Percentiles rank a stretch among this genome's conserved stretches.
Evolutionary conservation across 192 early-diverging fungal species (phyloP).

Genomic region (Tieghemiomyces parasiticus): DNA sequence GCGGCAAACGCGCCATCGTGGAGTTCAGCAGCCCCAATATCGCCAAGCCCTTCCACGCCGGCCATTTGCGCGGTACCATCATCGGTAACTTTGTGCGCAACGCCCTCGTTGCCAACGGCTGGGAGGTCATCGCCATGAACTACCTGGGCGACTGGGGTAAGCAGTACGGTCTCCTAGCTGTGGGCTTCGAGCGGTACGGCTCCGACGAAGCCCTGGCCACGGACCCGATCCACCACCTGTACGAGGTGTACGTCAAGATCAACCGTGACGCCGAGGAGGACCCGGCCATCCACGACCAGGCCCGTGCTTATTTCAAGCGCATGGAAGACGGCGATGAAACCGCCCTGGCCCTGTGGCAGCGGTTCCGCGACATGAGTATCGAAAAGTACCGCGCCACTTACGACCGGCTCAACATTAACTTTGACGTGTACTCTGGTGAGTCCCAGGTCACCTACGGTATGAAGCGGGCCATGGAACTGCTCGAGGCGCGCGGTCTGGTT

Average conservation of each 20-base stretch:
- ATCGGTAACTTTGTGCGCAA: conserved; percentile 89
- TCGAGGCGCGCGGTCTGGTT: conserved; percentile 55
- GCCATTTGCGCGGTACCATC: conserved; percentile 94
- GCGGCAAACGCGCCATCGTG: conserved; percentile 66
- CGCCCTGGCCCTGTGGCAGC: conserved; percentile 68
- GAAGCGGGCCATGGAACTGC: conserved; percentile 46
- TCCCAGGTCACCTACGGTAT: conserved; percentile 73
- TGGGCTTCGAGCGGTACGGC: conserved; percentile 75
- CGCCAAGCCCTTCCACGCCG: conserved; percentile 97
- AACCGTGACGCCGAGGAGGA: conserved; percentile 59
- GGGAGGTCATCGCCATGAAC: conserved; percentile 86
- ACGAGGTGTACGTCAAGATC: conserved; percentile 81
- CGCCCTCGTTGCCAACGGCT: conserved; percentile 70
- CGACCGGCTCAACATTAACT: conserved; percentile 75
- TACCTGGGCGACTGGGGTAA: conserved; percentile 99
- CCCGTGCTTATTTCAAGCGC: conserved; percentile 79
- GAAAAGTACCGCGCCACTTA: conserved; percentile 87
- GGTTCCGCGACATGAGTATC: conserved; percentile 80
- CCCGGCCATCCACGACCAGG: conserved; percentile 56
- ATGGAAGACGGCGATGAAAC: conserved; percentile 89
- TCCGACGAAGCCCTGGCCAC: conserved; percentile 55
- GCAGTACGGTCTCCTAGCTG: conserved; percentile 90
- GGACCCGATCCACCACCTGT: conserved; percentile 85
- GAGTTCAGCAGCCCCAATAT: conserved; percentile 97
- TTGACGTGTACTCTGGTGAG: conserved; percentile 93